Evolutionary conservation across 345 rosid species (phyloP).

Genomic region (Citrus trifoliata): DNA sequence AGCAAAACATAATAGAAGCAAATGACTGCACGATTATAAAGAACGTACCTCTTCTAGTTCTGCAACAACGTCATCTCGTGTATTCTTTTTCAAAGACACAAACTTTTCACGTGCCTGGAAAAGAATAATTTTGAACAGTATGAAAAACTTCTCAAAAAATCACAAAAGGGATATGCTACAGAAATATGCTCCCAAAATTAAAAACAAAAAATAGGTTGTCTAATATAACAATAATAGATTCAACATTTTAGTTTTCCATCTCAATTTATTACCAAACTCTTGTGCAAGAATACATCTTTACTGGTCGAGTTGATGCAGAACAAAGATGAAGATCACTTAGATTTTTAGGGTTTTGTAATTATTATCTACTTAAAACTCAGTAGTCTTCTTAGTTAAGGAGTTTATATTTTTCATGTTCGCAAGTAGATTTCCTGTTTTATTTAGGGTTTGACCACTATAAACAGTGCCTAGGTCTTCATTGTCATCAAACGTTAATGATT

Average conservation of each 20-base stretch:
- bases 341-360: background rate
- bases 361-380: background rate
- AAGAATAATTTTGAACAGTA: slow-evolving; percentile 2
- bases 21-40: background rate
- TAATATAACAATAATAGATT: background rate
- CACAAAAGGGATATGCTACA: background rate
- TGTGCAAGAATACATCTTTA: background rate
- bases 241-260: background rate
- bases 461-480: background rate
- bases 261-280: background rate
- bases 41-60: slow-evolving; percentile 77
- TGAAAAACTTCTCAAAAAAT: background rate
- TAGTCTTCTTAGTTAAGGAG: background rate
- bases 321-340: background rate
- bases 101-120: slow-evolving; percentile 84
- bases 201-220: background rate
- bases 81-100: slow-evolving; percentile 79
- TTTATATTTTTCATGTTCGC: background rate
- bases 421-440: background rate
- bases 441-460: background rate
- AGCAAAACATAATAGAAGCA: slow-evolving; percentile 4
- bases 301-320: background rate
- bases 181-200: background rate
- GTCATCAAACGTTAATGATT: background rate
- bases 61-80: slow-evolving; percentile 66